A percentile compares a stretch with the other conserved stretches of the same genome.
Conservation (phyloP, 1,284 basidiomycete species). For the Ganoderma lucidum region DNA sequence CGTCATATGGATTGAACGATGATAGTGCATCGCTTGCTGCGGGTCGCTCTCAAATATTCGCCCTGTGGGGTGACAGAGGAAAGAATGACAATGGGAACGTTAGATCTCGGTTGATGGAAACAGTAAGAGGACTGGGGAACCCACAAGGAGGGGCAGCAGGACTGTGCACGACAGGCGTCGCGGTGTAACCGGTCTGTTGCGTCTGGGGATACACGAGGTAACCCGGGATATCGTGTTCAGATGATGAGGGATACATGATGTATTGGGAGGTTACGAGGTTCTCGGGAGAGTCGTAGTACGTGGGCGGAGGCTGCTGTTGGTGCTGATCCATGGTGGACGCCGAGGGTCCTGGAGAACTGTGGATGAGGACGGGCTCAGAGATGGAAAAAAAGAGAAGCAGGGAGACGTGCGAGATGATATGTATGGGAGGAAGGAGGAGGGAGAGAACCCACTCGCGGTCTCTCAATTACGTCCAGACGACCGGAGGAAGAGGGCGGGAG, state of each 20-base stretch:
- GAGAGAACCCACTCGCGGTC: conserved; percentile 33
- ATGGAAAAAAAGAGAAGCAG: conserved; percentile 42
- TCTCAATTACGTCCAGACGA: conserved; percentile 36
- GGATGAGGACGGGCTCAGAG: conserved; percentile 24
- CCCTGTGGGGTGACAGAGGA: conserved; percentile 46
- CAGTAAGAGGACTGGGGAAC: conserved; percentile 49
- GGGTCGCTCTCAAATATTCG: conserved; percentile 62
- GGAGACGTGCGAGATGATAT: conserved; percentile 32
- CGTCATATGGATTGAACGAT: conserved; percentile 41
- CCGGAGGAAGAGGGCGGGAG: conserved; percentile 27
- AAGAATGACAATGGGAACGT: conserved; percentile 45
- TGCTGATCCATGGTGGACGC: conserved; percentile 50
- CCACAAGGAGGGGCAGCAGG: conserved; percentile 59
- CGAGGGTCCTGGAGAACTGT: conserved; percentile 42
- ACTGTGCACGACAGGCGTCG: conserved; percentile 44
- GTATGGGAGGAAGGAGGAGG: conserved; percentile 32
- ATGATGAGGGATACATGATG: conserved; percentile 48
- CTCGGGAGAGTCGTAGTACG: conserved; percentile 49
- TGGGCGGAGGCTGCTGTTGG: conserved; percentile 43
- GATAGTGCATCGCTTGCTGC: conserved; percentile 44
- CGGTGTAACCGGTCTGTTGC: conserved; percentile 40
- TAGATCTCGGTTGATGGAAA: conserved; percentile 43
- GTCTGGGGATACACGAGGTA: conserved; percentile 53
- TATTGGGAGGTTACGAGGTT: conserved; percentile 46
- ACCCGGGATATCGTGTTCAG: conserved; percentile 46